Evolutionary conservation across 2,329 filamentous ascomycete species (phyloP).

Genomic region (Colletotrichum aenigma): DNA sequence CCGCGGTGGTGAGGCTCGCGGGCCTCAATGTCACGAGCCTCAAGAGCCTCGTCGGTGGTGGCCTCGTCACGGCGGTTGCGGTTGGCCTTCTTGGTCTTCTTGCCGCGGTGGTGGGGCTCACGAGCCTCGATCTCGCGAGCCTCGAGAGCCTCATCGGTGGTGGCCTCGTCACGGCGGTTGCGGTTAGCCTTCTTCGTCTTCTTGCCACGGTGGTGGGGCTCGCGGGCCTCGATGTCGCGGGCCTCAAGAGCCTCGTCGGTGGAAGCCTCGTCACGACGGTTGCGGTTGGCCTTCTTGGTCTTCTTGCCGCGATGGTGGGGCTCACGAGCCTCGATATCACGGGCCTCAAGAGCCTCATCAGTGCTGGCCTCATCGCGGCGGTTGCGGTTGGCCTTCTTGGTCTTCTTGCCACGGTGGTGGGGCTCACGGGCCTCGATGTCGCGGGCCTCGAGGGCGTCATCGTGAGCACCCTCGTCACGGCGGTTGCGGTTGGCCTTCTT

Average conservation of each 20-base stretch:
- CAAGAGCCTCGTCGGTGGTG: not conserved
- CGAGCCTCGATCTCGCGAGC: constrained; percentile 8
- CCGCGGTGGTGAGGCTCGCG: constrained; percentile 22
- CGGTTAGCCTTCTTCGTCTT: constrained; percentile 19
- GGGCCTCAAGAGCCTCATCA: constrained; percentile 12
- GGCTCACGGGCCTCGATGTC: constrained; percentile 22
- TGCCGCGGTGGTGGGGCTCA: constrained; percentile 21
- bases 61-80: not conserved
- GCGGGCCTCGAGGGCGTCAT: constrained; percentile 15
- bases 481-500: constrained; percentile 3
- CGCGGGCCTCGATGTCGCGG: constrained; percentile 20
- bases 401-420: constrained; percentile 18
- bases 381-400: constrained; percentile 15
- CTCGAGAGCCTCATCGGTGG: not conserved
- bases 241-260: constrained; percentile 4
- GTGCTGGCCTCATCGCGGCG: not conserved
- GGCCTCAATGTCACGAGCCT: constrained; percentile 22
- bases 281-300: constrained; percentile 17
- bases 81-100: constrained; percentile 15
- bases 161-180: not conserved
- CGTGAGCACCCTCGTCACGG: not conserved
- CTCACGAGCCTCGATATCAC: constrained; percentile 22
- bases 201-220: constrained; percentile 19
- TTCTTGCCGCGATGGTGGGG: constrained; percentile 21
- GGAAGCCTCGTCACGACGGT: not conserved